Evolutionary conservation across 202 grass and related monocot species (phyloP), one percentile per base, ranked within the genome.

Genomic region (Eragrostis tef): DNA sequence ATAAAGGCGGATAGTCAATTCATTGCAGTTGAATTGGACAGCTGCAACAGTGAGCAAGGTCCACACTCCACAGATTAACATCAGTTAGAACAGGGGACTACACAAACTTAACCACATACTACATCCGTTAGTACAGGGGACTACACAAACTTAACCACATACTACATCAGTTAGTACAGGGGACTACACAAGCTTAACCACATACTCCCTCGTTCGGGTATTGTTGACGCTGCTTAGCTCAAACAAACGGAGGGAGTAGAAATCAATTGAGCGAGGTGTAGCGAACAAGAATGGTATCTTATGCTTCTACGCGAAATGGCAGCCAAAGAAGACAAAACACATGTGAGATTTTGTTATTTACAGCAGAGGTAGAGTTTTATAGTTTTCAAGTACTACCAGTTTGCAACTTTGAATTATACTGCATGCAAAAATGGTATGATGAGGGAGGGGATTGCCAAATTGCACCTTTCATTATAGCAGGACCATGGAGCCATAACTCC

Each of bases 391-490:
- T 39, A 39, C 34, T 39, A 39, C 34, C 21, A 75, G 34, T 31
- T 60, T 5, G 58, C 57, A 0, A 53, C 8, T 82, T 46, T 43
- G n/a, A 46, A 70, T 24, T 2, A 56, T 22, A 82, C n/a, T 48
- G 24, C 16, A 78, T 41, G 17, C 16, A 21, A 39, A 67, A 75
- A 43, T 36, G 26, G 4, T 49, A 47, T 15, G 41, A 5, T 68
- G 31, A 42, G 19, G 7, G 6, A 64, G 31, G 48, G 10, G 19
- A 46, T 31, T 68, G 73, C 39, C 61, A 84, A 26, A 72, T 4
- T 31, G 17, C 78, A 90, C 94, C 94, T 94, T 94, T 91, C 94
- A 98, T 98, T 65, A 94, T 88, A 64, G 71, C 88, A 54, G 94
- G 92, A 24, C 92, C 94, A 77, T 71, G 82, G 45, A 98, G 82